Evolutionary conservation across 2,329 filamentous ascomycete genomes (phyloP).

Genomic region (Botrytis pseudocinerea): DNA sequence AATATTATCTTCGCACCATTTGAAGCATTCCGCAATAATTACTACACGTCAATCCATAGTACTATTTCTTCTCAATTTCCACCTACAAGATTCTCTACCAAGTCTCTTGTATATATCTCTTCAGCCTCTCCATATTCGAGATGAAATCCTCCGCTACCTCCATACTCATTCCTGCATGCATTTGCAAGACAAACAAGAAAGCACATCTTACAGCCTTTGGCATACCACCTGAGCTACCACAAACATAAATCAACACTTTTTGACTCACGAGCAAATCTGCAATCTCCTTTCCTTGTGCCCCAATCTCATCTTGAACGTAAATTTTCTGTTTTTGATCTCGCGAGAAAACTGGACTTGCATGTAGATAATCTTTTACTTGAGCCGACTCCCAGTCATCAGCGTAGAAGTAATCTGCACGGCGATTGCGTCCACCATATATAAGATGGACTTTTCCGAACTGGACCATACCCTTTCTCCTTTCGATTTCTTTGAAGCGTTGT

Average conservation of each 20-base stretch:
- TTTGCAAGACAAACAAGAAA: constrained; percentile 59
- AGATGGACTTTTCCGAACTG: constrained; percentile 51
- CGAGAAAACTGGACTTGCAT: constrained; percentile 66
- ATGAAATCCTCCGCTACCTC: constrained; percentile 58
- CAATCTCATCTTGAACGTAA: constrained; percentile 59
- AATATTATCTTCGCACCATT: not conserved
- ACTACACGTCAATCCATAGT: not conserved
- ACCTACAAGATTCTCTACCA: constrained; percentile 50
- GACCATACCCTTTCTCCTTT: constrained; percentile 27
- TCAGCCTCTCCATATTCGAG: constrained; percentile 58
- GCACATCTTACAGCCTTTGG: constrained; percentile 68
- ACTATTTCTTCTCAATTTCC: not conserved
- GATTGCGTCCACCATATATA: constrained; percentile 83
- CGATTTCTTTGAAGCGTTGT: constrained; percentile 55
- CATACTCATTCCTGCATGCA: constrained; percentile 37
- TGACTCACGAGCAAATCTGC: constrained; percentile 54
- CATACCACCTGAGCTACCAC: constrained; percentile 66
- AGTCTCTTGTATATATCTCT: constrained; percentile 68
- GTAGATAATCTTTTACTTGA: constrained; percentile 36
- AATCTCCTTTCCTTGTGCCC: constrained; percentile 37
- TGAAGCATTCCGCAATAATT: not conserved
- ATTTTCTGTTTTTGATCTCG: constrained; percentile 64
- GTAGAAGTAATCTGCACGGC: constrained; percentile 78
- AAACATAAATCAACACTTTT: constrained; percentile 57
- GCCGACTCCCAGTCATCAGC: constrained; percentile 69